Percentiles rank a stretch among this genome's conserved stretches.
Evolutionary conservation across 2,329 filamentous ascomycete species (phyloP).

Genomic region (Fusarium sp.): DNA sequence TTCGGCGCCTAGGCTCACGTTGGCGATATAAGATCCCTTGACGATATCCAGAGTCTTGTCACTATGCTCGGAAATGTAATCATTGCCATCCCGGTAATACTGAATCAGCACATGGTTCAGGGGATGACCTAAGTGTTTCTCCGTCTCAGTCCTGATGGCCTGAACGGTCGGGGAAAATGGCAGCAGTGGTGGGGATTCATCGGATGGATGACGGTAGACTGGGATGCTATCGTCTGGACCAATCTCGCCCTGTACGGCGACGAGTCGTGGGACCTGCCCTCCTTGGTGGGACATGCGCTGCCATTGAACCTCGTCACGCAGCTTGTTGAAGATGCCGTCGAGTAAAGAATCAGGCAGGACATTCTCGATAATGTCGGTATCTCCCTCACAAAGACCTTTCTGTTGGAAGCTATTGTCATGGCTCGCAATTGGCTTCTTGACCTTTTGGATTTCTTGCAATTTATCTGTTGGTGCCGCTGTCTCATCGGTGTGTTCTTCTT

Average conservation of each 20-base stretch:
- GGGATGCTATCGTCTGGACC: constrained; percentile 78
- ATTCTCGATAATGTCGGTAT: constrained; percentile 79
- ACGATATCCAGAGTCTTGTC: constrained; percentile 96
- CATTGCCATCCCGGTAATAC: constrained; percentile 86
- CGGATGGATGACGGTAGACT: constrained; percentile 93
- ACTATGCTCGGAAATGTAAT: constrained; percentile 96
- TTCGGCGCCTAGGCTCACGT: constrained; percentile 92
- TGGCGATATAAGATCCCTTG: constrained; percentile 84
- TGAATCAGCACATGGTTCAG: constrained; percentile 96
- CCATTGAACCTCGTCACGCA: constrained; percentile 84
- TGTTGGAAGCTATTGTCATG: constrained; percentile 45
- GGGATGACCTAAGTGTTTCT: constrained; percentile 78
- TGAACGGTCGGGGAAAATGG: constrained; percentile 81
- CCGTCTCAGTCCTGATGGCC: constrained; percentile 74
- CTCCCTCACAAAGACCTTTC: constrained; percentile 79
- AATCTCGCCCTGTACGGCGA: constrained; percentile 86
- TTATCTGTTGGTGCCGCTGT: neutral
- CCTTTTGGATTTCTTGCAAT: constrained; percentile 10
- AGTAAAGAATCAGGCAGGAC: constrained; percentile 71
- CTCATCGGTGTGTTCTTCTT: constrained; percentile 3
- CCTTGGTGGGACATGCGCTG: constrained; percentile 93
- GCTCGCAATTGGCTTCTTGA: constrained; percentile 4
- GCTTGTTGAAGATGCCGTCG: constrained; percentile 73
- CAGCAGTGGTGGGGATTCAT: constrained; percentile 83
- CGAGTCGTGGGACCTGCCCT: constrained; percentile 89